Base-by-base conservation (phyloP, 192 early-diverging fungal genomes). In the Entomortierella beljakovae region DNA sequence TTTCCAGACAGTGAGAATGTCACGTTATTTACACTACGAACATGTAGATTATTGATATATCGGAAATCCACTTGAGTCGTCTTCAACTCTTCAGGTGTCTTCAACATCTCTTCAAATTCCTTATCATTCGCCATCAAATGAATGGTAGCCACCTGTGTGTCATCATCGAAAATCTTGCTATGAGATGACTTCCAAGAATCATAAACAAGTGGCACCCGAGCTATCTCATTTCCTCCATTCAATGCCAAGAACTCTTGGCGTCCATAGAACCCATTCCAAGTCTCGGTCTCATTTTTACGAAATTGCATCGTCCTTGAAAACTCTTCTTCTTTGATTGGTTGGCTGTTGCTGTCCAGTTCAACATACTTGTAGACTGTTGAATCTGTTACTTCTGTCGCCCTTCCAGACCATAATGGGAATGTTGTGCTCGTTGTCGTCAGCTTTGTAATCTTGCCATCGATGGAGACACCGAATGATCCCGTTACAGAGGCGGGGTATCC, bases 31-130 rank as follows among this genome's bases (percentile, higher is more conserved):
- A n/a, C n/a, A n/a, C n/a, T n/a, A n/a, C n/a, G n/a, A n/a, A n/a
- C n/a, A 11, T 81, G 53, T 28, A 70, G 80, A 2, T 74, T 81
- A 42, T 80, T 82, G 32, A 35, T 33, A 35, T 57, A 33, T 28
- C 33, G 55, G 32, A 28, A 57, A 57, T 34, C 55, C 55, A 57
- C 6, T 33, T 28, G 33, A 55, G n/a, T n/a, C n/a, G n/a, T n/a
- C n/a, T n/a, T n/a, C n/a, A n/a, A n/a, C n/a, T n/a, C n/a, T n/a
- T n/a, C 37, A 8, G 6, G 6, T 38, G 37, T 13, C 37, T 8
- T 38, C 13, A 13, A 13, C 37, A 38, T 38, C 6, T 13, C 13
- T 38, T 38, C 13, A 38, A 38, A 38, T 13, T 38, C 6, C 37
- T 38, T 13, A 6, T 6, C 37, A 13, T 38, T 13, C 6, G 37